Evolutionary conservation across 176 grass and related monocot species (phyloP).

Genomic region (Guadua angustifolia): DNA sequence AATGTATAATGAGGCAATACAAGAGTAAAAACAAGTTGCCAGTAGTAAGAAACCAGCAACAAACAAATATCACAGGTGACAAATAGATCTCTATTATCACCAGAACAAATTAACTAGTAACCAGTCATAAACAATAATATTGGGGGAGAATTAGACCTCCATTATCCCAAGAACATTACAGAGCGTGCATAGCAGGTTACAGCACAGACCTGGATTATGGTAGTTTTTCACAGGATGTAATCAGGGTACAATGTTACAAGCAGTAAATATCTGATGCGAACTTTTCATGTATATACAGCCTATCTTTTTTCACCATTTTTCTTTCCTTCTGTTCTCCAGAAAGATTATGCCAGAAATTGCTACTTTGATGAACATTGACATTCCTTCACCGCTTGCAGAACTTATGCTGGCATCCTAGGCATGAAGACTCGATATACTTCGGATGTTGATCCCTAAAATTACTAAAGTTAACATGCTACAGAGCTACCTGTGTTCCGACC

Average conservation of each 20-base stretch:
- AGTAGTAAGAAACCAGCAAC: background rate
- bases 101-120: background rate
- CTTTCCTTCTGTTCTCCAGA: slow-evolving; percentile 25
- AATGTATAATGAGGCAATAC: background rate
- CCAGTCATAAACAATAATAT: background rate
- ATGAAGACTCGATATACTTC: background rate
- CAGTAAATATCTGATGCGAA: slow-evolving; percentile 25
- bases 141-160: slow-evolving; percentile 28
- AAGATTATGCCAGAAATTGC: slow-evolving; percentile 19
- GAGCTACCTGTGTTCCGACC: background rate
- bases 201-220: slow-evolving; percentile 33
- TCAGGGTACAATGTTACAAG: slow-evolving; percentile 52
- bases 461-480: background rate
- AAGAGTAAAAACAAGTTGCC: background rate
- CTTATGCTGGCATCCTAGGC: background rate
- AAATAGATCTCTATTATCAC: background rate
- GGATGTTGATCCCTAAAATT: background rate
- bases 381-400: background rate
- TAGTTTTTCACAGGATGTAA: slow-evolving; percentile 43
- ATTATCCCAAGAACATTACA: slow-evolving; percentile 28
- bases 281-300: slow-evolving; percentile 38
- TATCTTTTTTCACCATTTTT: background rate
- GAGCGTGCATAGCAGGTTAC: background rate
- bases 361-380: background rate
- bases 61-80: background rate